Evolutionary conservation across 1,284 basidiomycete genomes (phyloP).

Genomic region (Ganoderma lingzhi): DNA sequence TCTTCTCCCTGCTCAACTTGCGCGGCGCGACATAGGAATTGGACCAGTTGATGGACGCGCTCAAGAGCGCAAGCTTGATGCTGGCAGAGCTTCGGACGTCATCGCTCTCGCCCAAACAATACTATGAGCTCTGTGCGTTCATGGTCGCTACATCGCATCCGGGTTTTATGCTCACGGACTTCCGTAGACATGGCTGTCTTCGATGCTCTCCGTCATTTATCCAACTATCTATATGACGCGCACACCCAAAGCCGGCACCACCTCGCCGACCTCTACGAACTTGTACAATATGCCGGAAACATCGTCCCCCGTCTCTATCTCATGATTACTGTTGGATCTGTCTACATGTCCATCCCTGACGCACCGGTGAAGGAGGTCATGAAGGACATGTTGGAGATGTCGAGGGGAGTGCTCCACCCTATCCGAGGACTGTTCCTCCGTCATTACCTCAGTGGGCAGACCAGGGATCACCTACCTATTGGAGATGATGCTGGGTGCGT

Average conservation of each 20-base stretch:
- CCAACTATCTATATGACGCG: slow-evolving; percentile 94
- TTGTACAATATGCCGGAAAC: slow-evolving; percentile 96
- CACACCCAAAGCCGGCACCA: slow-evolving; percentile 91
- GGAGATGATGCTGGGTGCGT: slow-evolving; percentile 83
- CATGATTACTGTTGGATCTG: slow-evolving; percentile 98
- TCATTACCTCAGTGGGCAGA: slow-evolving; percentile 95
- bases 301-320: slow-evolving; percentile 95
- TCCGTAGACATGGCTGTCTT: slow-evolving; percentile 93
- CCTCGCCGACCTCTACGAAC: slow-evolving; percentile 95
- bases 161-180: slow-evolving; percentile 18
- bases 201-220: slow-evolving; percentile 91
- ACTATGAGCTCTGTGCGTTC: slow-evolving; percentile 92
- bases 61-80: slow-evolving; percentile 96
- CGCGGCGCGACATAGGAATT: slow-evolving; percentile 63
- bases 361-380: slow-evolving; percentile 97
- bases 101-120: slow-evolving; percentile 92
- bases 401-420: slow-evolving; percentile 92
- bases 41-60: slow-evolving; percentile 96
- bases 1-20: not conserved
- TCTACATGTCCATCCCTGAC: slow-evolving; percentile 96
- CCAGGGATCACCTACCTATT: slow-evolving; percentile 92
- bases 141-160: not conserved
- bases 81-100: slow-evolving; percentile 93
- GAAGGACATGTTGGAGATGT: slow-evolving; percentile 99
- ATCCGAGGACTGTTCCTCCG: slow-evolving; percentile 92